Evolutionary conservation across 1,139 yeast genomes (phyloP), one percentile per base, ranked within the genome.

Genomic region (Sugiyamaella pinicola): DNA sequence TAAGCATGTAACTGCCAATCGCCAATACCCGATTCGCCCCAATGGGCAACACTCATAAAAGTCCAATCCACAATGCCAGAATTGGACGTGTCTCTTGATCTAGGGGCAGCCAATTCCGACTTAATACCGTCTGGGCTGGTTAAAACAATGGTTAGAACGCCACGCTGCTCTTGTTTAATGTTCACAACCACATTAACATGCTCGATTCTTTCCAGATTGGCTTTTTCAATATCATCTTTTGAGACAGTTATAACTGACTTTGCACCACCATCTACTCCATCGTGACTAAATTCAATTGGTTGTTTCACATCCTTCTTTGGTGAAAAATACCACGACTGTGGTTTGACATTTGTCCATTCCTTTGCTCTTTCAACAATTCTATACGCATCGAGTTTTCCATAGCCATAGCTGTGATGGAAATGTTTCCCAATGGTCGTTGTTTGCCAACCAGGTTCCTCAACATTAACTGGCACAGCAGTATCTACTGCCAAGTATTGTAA

Each of bases 41-140:
- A 93, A 68, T 93, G 98, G 2, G 96, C 98, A 19, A 95, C 98
- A n/a, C 95, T 81, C 90, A 91, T 89, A 65, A 93, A 93, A 1
- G 90, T 87, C 99, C 99, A 95, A 59, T 85, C 77, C 8, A 66
- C 64, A 61, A 88, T 86, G 0, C 97, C 96, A 1, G 68, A 74
- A 1, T 64, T 61, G 4, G 83, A 75, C 3, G 57, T 61, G 68
- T 95, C 99, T 18, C 70, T 61, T 4, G 70, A 70, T 61, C 99
- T 80, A 38, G 77, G 77, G n/a, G 84, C 81, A 1, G 96, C 96
- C 58, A 95, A 75, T 47, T 83, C 80, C 35, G 96, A 88, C 10
- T 74, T 73, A 26, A 86, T 76, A 0, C 96, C 96, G 34, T 71
- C 65, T 3, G 99, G 99, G 1, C 96, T 86, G 6, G 74, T 72